Evolutionary conservation across 306 rosid genomes (phyloP).

Genomic region (Sechiopsis laciniata): DNA sequence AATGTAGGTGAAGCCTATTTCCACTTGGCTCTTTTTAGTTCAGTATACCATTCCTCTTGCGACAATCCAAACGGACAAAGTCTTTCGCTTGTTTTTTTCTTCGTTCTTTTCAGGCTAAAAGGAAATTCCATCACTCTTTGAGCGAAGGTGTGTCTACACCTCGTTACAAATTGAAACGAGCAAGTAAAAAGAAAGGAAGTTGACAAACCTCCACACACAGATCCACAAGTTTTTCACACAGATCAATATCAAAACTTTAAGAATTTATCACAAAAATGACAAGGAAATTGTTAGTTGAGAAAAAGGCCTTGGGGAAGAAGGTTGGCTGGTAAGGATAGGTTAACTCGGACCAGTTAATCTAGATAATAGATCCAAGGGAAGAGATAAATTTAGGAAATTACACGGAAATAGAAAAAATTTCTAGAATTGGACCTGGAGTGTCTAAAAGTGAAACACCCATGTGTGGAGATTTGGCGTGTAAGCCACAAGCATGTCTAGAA

Average conservation of each 20-base stretch:
- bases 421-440: neutral
- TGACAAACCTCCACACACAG: neutral
- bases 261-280: neutral
- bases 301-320: neutral
- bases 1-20: neutral
- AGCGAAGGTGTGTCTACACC: neutral
- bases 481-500: neutral
- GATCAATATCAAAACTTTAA: neutral
- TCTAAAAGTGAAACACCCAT: neutral
- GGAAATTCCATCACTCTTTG: neutral
- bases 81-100: neutral
- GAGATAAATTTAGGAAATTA: neutral
- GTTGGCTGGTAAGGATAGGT: neutral
- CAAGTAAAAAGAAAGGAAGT: neutral
- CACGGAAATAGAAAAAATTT: no score
- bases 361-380: neutral
- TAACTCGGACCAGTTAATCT: neutral
- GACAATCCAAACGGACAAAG: neutral
- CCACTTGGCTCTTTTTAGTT: neutral
- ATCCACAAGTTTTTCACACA: neutral
- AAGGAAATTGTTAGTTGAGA: neutral
- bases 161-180: neutral
- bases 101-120: neutral
- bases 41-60: neutral
- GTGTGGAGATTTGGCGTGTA: neutral